phyloP scores from a whole-genome alignment of 345 rosid species.

The Aurinia saxatilis region DNA sequence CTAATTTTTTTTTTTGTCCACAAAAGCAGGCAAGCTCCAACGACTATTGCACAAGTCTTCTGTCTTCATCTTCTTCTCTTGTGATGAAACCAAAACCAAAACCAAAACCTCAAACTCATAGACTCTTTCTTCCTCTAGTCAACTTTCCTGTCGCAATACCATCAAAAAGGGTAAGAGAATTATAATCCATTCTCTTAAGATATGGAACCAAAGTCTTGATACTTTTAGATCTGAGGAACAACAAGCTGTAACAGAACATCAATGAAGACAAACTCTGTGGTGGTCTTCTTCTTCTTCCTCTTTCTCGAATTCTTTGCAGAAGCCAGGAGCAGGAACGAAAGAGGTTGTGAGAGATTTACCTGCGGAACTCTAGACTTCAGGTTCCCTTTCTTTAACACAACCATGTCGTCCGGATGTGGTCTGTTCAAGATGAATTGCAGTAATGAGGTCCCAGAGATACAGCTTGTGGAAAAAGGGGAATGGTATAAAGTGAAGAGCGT shows the following conservation, averaged over 20 bases:
- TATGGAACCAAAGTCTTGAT: conserved; percentile 10
- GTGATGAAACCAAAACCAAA: background rate
- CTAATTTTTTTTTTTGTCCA: too few species aligned
- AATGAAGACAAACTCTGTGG: conserved; percentile 19
- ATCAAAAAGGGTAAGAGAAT: background rate
- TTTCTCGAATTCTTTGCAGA: background rate
- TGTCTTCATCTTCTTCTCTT: conserved; percentile 13
- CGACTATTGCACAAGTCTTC: too few species aligned
- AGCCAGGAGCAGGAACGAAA: background rate
- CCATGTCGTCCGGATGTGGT: conserved; percentile 23
- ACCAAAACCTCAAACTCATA: background rate
- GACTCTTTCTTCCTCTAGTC: background rate
- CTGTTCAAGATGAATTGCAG: conserved; percentile 25
- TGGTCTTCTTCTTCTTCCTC: conserved; percentile 15
- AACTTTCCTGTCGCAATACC: too few species aligned
- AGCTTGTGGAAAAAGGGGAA: conserved; percentile 16
- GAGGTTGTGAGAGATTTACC: background rate
- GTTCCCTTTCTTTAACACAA: conserved; percentile 23
- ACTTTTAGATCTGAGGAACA: conserved; percentile 8
- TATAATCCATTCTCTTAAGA: background rate
- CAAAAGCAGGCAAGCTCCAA: too few species aligned
- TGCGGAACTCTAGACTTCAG: conserved; percentile 21
- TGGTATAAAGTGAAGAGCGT: conserved; percentile 24
- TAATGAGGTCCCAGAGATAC: conserved; percentile 9
- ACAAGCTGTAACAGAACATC: conserved; percentile 5